Conservation (phyloP, 2,329 filamentous ascomycete genomes). For the Teratosphaeriaceae sp. region DNA sequence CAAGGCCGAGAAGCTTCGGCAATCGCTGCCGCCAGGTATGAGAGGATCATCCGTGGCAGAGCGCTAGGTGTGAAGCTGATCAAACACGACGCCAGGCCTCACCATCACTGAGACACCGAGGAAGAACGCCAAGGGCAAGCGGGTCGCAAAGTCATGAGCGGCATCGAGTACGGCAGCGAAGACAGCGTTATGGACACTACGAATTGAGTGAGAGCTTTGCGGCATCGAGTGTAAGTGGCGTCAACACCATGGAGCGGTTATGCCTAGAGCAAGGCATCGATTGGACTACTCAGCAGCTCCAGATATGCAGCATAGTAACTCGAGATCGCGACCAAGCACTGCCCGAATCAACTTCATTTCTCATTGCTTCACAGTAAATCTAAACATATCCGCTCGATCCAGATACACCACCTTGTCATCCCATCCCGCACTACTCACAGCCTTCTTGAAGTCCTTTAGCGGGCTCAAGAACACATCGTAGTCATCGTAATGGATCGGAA, state of each 20-base stretch:
- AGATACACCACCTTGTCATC: conserved; percentile 52
- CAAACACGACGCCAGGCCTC: conserved; percentile 39
- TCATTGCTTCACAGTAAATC: conserved; percentile 40
- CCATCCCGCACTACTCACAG: conserved; percentile 47
- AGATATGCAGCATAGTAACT: no score
- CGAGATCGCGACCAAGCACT: no score
- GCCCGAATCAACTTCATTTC: no score
- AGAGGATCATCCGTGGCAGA: not conserved
- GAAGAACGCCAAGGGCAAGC: conserved; percentile 56
- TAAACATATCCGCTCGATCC: conserved; percentile 52
- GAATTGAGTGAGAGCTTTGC: conserved; percentile 2
- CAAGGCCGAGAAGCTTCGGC: conserved; percentile 99
- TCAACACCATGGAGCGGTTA: no score
- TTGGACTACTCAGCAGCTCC: no score
- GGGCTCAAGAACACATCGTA: conserved; percentile 57
- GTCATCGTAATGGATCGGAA: conserved; percentile 60
- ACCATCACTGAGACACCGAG: conserved; percentile 55
- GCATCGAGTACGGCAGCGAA: not conserved
- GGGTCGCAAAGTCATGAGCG: conserved; percentile 28
- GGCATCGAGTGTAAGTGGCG: no score
- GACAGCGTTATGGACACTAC: conserved; percentile 8
- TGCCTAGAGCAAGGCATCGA: no score
- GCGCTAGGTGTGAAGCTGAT: not conserved
- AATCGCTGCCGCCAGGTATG: conserved; percentile 95
- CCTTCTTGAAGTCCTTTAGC: conserved; percentile 54